Evolutionary conservation across 164 flowering plant species (phyloP).

Genomic region (Umbellularia californica): DNA sequence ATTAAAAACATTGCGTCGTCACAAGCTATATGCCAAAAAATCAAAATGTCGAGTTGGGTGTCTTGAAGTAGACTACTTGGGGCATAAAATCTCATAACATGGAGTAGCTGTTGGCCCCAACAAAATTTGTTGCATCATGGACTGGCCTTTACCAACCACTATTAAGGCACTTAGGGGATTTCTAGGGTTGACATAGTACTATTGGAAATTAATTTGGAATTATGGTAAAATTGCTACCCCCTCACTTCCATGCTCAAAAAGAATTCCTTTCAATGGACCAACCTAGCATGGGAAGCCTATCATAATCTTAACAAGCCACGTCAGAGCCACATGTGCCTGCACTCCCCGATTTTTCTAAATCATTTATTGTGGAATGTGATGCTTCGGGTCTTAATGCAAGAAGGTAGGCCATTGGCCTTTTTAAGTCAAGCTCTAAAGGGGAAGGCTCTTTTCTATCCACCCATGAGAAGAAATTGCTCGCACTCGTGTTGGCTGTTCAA

Average conservation of each 20-base stretch:
- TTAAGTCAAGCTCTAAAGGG: background rate
- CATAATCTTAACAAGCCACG: background rate
- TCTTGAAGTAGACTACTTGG: background rate
- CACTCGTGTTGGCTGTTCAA: background rate
- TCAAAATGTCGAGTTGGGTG: background rate
- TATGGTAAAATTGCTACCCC: background rate
- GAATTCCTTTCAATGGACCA: background rate
- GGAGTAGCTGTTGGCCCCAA: background rate
- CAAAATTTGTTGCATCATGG: background rate
- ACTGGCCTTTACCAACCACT: background rate
- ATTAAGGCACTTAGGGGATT: background rate
- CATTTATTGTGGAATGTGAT: background rate
- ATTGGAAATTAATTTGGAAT: background rate
- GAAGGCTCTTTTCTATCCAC: background rate
- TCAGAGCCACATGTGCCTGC: background rate
- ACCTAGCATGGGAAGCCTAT: background rate
- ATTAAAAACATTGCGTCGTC: background rate
- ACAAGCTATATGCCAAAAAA: background rate
- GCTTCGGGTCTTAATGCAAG: background rate
- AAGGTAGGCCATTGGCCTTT: background rate
- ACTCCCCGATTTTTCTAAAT: background rate
- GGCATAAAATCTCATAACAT: background rate
- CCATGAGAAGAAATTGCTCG: background rate
- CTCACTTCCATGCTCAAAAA: background rate
- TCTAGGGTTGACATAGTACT: background rate